phyloP scores from a whole-genome alignment of 208 protist species.

The Dictyostelium gargantuum region DNA sequence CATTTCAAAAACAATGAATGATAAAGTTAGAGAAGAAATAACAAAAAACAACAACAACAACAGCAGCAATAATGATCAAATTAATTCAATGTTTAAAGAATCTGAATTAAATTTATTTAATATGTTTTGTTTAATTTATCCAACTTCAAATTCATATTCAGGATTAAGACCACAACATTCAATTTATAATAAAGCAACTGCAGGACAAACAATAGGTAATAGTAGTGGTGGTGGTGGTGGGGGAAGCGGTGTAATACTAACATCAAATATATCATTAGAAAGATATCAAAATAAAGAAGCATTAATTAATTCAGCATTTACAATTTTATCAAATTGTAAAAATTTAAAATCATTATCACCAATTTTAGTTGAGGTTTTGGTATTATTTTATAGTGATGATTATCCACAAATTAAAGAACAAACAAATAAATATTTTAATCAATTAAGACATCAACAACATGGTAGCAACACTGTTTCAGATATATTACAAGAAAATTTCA shows the following conservation, averaged over 20 bases:
- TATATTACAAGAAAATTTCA: constrained; percentile 20
- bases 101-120: background rate
- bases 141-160: constrained; percentile 16
- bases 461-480: background rate
- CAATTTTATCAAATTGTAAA: background rate
- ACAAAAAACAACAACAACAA: background rate
- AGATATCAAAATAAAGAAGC: background rate
- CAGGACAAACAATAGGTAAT: background rate
- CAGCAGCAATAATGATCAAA: background rate
- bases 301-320: background rate
- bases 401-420: background rate
- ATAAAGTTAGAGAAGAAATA: background rate
- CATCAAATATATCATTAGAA: background rate
- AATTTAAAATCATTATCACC: background rate
- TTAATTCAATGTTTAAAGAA: background rate
- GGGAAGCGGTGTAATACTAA: background rate
- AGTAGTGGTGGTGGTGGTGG: too few relatives aligned
- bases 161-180: background rate
- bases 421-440: background rate
- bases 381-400: background rate
- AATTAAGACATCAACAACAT: background rate
- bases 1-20: background rate
- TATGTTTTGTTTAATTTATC: constrained; percentile 27
- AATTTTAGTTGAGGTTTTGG: constrained; percentile 7
- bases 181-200: background rate